Conservation (phyloP, 768 basidiomycete genomes). For the Lentinula sp. region DNA sequence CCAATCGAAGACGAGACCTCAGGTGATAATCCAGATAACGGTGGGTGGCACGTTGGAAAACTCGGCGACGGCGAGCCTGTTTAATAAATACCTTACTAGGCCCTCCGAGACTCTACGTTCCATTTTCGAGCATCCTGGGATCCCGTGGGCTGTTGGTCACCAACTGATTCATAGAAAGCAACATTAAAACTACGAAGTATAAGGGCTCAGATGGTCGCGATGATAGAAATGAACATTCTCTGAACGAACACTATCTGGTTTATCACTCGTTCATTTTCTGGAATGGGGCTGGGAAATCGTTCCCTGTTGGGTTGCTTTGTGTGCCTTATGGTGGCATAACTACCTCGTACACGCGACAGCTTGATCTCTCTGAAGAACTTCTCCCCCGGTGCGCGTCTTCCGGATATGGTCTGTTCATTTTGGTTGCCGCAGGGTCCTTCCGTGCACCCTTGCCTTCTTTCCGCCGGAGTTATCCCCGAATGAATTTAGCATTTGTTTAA, state of each 20-base stretch:
- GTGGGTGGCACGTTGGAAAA: no score
- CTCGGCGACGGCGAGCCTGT: background rate
- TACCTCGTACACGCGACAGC: constrained; percentile 5
- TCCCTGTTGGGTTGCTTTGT: background rate
- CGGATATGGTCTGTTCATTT: background rate
- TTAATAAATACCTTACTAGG: background rate
- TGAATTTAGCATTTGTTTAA: constrained; percentile 1
- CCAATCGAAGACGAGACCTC: no score
- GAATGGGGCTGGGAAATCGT: background rate
- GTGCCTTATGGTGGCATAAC: background rate
- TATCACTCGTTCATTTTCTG: background rate
- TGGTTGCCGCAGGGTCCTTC: background rate
- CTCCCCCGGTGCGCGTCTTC: background rate
- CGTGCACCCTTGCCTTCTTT: background rate
- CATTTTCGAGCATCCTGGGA: no score
- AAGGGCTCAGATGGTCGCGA: background rate
- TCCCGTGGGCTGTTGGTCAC: no score
- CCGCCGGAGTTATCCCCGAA: constrained; percentile 4
- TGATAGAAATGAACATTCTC: background rate
- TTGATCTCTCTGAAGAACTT: background rate
- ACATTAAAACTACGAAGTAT: background rate
- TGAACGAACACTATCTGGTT: background rate
- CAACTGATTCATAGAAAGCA: background rate
- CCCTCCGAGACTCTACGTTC: background rate
- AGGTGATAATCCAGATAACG: no score